phyloP scores from a whole-genome alignment of 768 basidiomycete species.

The Termitomyces sp. region DNA sequence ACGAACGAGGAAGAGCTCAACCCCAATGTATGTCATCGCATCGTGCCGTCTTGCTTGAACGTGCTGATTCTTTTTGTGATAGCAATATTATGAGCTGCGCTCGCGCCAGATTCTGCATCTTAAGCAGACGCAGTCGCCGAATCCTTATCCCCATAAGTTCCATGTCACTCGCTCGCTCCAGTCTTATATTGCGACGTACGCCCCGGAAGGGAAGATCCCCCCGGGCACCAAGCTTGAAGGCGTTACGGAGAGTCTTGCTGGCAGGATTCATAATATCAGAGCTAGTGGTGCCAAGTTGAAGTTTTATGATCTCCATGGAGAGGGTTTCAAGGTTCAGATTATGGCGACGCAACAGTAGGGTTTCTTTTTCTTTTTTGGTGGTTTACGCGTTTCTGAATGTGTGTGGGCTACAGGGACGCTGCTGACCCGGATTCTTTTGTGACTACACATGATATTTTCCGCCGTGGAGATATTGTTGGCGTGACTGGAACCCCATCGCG shows the following conservation, averaged over 20 bases:
- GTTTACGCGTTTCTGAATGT: neutral
- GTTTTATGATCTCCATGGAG: slow-evolving; percentile 93
- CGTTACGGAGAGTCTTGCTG: slow-evolving; percentile 66
- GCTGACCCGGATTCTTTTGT: slow-evolving; percentile 59
- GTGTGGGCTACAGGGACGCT: slow-evolving; percentile 46
- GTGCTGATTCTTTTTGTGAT: slow-evolving; percentile 6
- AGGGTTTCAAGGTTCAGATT: slow-evolving; percentile 91
- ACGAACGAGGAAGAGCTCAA: slow-evolving; percentile 79
- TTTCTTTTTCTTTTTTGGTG: slow-evolving; percentile 20
- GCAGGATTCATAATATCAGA: slow-evolving; percentile 89
- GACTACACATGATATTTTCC: slow-evolving; percentile 77
- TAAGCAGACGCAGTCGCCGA: slow-evolving; percentile 77
- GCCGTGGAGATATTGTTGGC: slow-evolving; percentile 94
- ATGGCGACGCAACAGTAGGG: slow-evolving; percentile 82
- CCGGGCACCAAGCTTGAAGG: slow-evolving; percentile 62
- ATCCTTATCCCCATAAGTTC: slow-evolving; percentile 99
- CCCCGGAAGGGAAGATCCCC: slow-evolving; percentile 62
- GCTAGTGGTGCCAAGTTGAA: slow-evolving; percentile 75
- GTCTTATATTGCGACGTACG: slow-evolving; percentile 69
- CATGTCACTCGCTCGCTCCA: slow-evolving; percentile 75
- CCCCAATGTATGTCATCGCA: slow-evolving; percentile 87
- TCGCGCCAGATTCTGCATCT: slow-evolving; percentile 84
- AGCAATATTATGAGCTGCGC: slow-evolving; percentile 98
- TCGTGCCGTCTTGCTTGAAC: neutral
- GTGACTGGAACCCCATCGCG: slow-evolving; percentile 85